Evolutionary conservation across 2,329 filamentous ascomycete species (phyloP), one percentile per base, ranked within the genome.

Genomic region (Coniochaeta hoffmannii): DNA sequence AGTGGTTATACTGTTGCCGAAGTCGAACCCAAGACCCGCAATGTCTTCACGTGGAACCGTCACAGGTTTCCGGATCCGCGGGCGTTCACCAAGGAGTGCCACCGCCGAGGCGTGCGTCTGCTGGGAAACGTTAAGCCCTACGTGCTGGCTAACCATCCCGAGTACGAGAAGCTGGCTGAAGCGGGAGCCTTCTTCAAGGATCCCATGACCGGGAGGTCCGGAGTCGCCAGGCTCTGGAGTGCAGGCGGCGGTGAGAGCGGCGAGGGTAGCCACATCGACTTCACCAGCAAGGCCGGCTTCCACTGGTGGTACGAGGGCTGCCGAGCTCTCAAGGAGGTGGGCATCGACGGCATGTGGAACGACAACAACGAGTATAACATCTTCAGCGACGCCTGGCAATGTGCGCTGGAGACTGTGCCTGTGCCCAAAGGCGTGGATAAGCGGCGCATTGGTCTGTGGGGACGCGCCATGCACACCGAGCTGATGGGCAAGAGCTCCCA

Each of bases 331-430:
- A 82, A 82, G 55, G 71, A 79, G 26, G 70, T 81, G 9, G 86
- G 86, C 1, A 86, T 90, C 55, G 86, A 89, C 60, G 86, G 79
- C 50, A 88, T 89, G 71, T 90, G 87, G 87, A 90, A 90, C 60
- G 87, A 90, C 22, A 46, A 46, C 22, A 46, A 46, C 41, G 41
- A 90, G 66, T 90, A 89, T 66, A 84, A 82, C 0, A 76, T 88
- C 2, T 78, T 83, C 0, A 75, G 81, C 58, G 87, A 90, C 57
- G 73, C 79, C 24, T 89, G 86, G 86, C 70, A 81, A 55, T 79
- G 83, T 53, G 79, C 81, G 0, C 71, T 88, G 0, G 76, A 83
- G 1, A 70, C 69, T 1, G 65, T 76, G 22, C 41, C 41, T 17
- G 41, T 46, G 2, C 41, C 41, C 4, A 22, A 24, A 12, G 61